A percentile compares a stretch with the other conserved stretches of the same genome.
These are phyloP conservation scores for Lagenidium giganteum DNA, from an alignment of 352 stramenopile genomes.

Conservation along the genomic window DNA sequence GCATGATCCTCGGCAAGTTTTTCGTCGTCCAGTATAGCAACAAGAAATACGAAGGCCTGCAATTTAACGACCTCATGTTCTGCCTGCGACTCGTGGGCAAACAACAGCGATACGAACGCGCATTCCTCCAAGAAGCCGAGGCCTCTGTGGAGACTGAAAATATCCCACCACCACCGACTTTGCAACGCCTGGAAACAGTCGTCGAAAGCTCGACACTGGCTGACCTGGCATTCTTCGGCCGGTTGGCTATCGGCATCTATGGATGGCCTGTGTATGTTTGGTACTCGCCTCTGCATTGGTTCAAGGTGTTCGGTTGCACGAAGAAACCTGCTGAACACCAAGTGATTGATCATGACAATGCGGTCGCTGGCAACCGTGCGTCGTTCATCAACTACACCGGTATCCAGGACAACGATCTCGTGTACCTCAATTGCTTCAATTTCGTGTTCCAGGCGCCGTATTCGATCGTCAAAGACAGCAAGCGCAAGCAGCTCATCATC, in stretches of 20 bases:
- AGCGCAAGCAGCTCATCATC: constrained; percentile 65
- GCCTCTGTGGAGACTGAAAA: no score
- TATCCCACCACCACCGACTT: no score
- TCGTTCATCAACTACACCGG: constrained; percentile 74
- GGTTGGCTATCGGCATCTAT: constrained; percentile 71
- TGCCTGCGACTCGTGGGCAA: constrained; percentile 59
- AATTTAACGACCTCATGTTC: constrained; percentile 71
- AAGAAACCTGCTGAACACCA: constrained; percentile 31
- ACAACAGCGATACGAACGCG: constrained; percentile 45
- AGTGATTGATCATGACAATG: constrained; percentile 62
- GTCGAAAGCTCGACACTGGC: constrained; percentile 40
- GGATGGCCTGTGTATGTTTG: constrained; percentile 76
- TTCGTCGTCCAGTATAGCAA: constrained; percentile 71
- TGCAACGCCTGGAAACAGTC: constrained; percentile 10
- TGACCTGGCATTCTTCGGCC: constrained; percentile 60
- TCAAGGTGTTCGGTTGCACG: constrained; percentile 58
- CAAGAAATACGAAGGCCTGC: constrained; percentile 53
- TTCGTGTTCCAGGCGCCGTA: constrained; percentile 75
- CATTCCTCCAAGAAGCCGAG: constrained; percentile 22
- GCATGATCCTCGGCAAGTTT: constrained; percentile 63
- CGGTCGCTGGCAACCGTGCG: constrained; percentile 45
- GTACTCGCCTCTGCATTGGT: constrained; percentile 70
- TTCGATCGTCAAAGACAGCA: constrained; percentile 63
- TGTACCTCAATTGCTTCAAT: constrained; percentile 79
- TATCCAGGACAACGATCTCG: constrained; percentile 43